phyloP scores from a whole-genome alignment of 208 protist species.

The Trypanosoma lewisi region DNA sequence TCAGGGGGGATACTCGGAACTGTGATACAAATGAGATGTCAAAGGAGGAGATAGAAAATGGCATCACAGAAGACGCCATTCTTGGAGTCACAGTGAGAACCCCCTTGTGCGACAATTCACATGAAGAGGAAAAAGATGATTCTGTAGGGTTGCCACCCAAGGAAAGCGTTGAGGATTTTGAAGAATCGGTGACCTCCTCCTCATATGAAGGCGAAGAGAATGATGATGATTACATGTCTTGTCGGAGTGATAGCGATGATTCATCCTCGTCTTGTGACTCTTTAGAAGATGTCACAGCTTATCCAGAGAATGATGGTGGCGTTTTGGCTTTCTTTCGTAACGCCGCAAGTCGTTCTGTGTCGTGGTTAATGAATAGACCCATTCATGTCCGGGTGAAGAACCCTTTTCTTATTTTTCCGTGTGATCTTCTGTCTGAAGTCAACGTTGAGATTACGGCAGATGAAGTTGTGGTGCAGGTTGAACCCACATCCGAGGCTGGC shows the following conservation, averaged over 20 bases:
- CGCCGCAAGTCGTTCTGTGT: constrained; percentile 45
- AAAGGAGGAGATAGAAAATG: constrained; percentile 42
- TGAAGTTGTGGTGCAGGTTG: constrained; percentile 39
- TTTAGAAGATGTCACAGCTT: constrained; percentile 2
- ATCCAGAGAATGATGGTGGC: constrained; percentile 13
- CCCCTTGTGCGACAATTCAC: constrained; percentile 1
- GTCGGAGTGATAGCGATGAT: constrained; percentile 51
- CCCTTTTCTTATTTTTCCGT: constrained; percentile 40
- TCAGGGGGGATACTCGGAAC: constrained; percentile 28
- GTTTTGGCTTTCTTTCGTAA: constrained; percentile 48
- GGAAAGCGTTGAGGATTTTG: not conserved
- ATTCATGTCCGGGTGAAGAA: constrained; percentile 50
- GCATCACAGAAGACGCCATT: constrained; percentile 55
- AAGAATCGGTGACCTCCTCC: not conserved
- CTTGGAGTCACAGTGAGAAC: constrained; percentile 30
- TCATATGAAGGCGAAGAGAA: constrained; percentile 13
- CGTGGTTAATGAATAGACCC: constrained; percentile 65
- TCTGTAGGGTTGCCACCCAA: not conserved
- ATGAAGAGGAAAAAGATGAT: not conserved
- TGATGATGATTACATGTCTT: constrained; percentile 68
- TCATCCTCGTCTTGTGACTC: constrained; percentile 20
- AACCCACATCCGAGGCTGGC: constrained; percentile 38
- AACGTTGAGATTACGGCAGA: constrained; percentile 38
- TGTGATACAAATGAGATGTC: constrained; percentile 25
- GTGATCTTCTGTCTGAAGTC: constrained; percentile 36